Percentiles rank a stretch among this genome's conserved stretches.
phyloP scores from a whole-genome alignment of 2,329 filamentous ascomycete genomes.

The Catunica adiposa region DNA sequence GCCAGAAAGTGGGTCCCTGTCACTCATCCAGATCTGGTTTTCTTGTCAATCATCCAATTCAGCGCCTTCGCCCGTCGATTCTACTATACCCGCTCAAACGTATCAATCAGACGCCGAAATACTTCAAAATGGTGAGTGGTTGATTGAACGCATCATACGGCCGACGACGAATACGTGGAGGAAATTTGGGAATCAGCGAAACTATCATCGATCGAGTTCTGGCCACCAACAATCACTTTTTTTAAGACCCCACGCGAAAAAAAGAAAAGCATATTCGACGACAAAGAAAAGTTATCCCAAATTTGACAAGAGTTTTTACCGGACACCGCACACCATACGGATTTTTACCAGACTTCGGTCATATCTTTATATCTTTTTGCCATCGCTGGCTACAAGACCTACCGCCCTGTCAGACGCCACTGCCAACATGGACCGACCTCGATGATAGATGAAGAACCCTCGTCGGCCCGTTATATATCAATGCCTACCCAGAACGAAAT shows the following conservation, averaged over 20 bases:
- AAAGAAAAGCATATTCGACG: not conserved
- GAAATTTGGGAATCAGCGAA: not conserved
- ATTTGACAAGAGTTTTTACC: too few relatives aligned
- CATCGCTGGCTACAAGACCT: not conserved
- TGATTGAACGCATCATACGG: conserved; percentile 6
- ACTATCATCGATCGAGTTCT: not conserved
- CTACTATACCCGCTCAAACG: conserved; percentile 14
- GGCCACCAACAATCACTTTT: not conserved
- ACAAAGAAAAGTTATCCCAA: not conserved
- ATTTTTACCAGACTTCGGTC: not conserved
- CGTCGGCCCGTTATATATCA: not conserved
- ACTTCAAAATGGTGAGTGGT: conserved; percentile 15
- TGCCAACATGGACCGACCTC: not conserved
- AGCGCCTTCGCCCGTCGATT: conserved; percentile 14
- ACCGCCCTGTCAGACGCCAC: not conserved
- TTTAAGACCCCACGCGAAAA: conserved; percentile 1
- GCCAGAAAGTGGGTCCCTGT: conserved; percentile 12
- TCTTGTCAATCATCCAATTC: conserved; percentile 13
- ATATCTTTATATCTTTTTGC: not conserved
- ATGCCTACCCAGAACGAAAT: conserved; percentile 8
- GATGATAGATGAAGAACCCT: conserved; percentile 3
- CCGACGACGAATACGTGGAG: conserved; percentile 1
- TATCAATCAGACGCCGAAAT: conserved; percentile 15
- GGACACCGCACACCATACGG: not conserved
- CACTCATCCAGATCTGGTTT: conserved; percentile 14